Percentiles rank a stretch among this genome's conserved stretches.
These are phyloP conservation scores for Xerocomellus intermedius DNA, from an alignment of 768 basidiomycete genomes.

Conservation along the genomic window DNA sequence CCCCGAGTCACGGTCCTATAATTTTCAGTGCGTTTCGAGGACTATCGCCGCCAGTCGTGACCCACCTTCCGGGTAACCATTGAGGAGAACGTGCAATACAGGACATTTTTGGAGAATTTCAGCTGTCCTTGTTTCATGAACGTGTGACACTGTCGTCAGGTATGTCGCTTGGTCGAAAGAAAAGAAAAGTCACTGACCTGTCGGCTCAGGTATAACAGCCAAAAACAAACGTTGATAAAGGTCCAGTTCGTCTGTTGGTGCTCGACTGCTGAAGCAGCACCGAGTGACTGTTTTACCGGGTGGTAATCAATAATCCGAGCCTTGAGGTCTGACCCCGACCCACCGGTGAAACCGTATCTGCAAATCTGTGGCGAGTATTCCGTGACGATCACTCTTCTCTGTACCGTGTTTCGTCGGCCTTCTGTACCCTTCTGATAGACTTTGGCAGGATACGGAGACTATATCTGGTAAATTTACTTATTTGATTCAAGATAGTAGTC, in stretches of 20 bases:
- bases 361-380: background rate
- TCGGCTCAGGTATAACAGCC: background rate
- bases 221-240: too few relatives aligned
- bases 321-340: background rate
- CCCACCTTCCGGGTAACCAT: too few relatives aligned
- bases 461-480: background rate
- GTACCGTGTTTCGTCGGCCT: background rate
- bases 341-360: background rate
- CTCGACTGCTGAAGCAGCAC: background rate
- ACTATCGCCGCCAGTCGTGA: background rate
- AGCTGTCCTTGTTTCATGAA: background rate
- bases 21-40: background rate
- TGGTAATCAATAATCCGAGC: too few relatives aligned
- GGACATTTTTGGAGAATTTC: background rate
- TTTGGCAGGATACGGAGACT: background rate
- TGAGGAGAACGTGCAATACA: too few relatives aligned
- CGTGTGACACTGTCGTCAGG: background rate
- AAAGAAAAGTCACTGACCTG: background rate
- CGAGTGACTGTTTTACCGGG: background rate
- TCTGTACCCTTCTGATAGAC: background rate
- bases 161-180: background rate
- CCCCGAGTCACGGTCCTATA: background rate
- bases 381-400: background rate
- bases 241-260: background rate
- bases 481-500: background rate